Percentiles rank a stretch among this genome's conserved stretches.
phyloP scores from a whole-genome alignment of 345 rosid genomes.

The Sisymbrium altissimum region DNA sequence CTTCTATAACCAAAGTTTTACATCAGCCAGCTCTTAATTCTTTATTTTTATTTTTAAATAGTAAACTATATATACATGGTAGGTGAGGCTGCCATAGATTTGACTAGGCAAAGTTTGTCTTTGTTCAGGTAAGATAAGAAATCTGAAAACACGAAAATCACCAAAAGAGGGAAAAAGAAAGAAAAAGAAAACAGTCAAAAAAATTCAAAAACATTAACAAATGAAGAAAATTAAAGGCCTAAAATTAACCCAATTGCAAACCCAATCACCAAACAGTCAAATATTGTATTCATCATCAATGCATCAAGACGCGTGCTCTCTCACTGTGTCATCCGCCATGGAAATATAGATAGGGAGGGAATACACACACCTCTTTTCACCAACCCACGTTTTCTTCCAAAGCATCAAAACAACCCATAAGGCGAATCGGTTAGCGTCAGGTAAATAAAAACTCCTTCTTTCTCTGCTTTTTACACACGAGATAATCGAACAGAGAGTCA shows the following conservation, averaged over 20 bases:
- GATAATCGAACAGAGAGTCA: no score
- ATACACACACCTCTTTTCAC: background rate
- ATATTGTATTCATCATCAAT: background rate
- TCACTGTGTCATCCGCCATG: slow-evolving; percentile 13
- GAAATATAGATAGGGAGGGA: background rate
- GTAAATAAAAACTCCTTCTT: background rate
- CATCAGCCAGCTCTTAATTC: no score
- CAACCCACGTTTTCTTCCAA: background rate
- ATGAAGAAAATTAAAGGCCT: background rate
- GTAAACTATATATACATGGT: background rate
- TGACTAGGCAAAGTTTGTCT: background rate
- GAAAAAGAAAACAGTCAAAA: background rate
- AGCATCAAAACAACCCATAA: slow-evolving; percentile 2
- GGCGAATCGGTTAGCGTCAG: slow-evolving; percentile 8
- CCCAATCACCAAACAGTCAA: no score
- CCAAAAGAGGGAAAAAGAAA: background rate
- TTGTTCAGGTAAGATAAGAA: background rate
- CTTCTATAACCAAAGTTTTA: no score
- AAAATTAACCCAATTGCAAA: background rate
- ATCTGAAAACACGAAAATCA: background rate
- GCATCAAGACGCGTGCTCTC: slow-evolving; percentile 16
- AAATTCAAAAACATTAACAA: background rate
- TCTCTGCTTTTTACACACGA: no score
- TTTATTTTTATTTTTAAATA: background rate
- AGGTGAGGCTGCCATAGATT: background rate